phyloP scores from a whole-genome alignment of 2,329 filamentous ascomycete genomes.

The Trichoderma breve region DNA sequence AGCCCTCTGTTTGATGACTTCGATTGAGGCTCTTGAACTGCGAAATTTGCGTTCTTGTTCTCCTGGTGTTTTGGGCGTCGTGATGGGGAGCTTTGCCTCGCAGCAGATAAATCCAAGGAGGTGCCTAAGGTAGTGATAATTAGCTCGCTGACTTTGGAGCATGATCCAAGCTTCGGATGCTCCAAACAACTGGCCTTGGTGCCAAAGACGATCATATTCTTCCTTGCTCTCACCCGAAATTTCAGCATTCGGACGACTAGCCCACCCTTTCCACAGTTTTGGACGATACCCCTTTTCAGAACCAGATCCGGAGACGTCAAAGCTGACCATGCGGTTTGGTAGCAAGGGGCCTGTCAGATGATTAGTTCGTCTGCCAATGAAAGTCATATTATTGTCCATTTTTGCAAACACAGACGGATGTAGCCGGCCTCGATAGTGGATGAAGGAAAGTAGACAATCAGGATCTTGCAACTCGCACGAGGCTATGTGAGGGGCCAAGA shows the following conservation, averaged over 20 bases:
- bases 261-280: not conserved
- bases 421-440: slow-evolving; percentile 24
- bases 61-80: not conserved
- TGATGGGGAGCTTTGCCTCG: not conserved
- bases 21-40: not conserved
- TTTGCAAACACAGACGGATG: slow-evolving; percentile 17
- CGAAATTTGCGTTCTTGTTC: not conserved
- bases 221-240: not conserved
- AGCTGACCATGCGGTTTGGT: not conserved
- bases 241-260: not conserved
- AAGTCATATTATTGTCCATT: slow-evolving; percentile 24
- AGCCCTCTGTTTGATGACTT: not conserved
- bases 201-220: not conserved
- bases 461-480: slow-evolving; percentile 22
- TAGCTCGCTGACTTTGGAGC: not conserved
- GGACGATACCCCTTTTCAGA: not conserved
- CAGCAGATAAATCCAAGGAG: not conserved
- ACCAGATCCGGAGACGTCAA: not conserved
- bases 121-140: not conserved
- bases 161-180: slow-evolving; percentile 3
- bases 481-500: slow-evolving; percentile 28
- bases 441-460: slow-evolving; percentile 25
- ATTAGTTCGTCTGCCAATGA: slow-evolving; percentile 22
- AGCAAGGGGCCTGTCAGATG: slow-evolving; percentile 24
- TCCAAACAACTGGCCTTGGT: not conserved